Evolutionary conservation across 2,329 filamentous ascomycete genomes (phyloP), one percentile per base, ranked within the genome.

Genomic region (Cordyceps sp.): DNA sequence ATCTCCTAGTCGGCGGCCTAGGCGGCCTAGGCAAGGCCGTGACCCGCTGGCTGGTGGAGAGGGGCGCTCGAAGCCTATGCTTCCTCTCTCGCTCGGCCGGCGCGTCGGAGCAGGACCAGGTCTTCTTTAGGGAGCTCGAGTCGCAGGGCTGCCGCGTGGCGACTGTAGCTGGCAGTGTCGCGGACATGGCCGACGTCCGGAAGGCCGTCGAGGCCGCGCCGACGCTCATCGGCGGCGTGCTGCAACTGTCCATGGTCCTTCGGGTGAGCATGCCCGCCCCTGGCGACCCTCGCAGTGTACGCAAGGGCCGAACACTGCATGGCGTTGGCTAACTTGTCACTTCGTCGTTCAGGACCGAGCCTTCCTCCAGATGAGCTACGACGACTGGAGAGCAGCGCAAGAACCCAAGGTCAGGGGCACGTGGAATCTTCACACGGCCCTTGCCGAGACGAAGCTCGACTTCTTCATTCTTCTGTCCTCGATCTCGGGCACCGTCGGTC

Each of bases 241-340:
- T 47, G 3, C 48, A 58, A 18, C 52, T 53, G 7, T 53, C 54
- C 3, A 50, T 56, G 46, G 44, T 57, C 6, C 20, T 36, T 3
- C 28, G 31, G 15, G 37, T 37, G 30, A 26, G 25, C 3, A 20
- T 17, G 9, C 6, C 9, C 5, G 4, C 10, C 10, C 6, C 13
- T 17, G n/a, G n/a, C n/a, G n/a, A n/a, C n/a, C n/a, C n/a, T n/a
- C n/a, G n/a, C n/a, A n/a, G n/a, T n/a, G n/a, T n/a, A n/a, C n/a
- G n/a, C n/a, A n/a, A n/a, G n/a, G n/a, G n/a, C n/a, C n/a, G n/a
- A n/a, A n/a, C n/a, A n/a, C n/a, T n/a, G n/a, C n/a, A n/a, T n/a
- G n/a, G n/a, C n/a, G n/a, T n/a, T n/a, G n/a, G n/a, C 20, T 30
- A 6, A 30, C 28, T 15, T 15, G 12, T 15, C 10, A 10, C 17